Conservation (phyloP, 805 yeast species). For the Ogataea haglerorum region DNA sequence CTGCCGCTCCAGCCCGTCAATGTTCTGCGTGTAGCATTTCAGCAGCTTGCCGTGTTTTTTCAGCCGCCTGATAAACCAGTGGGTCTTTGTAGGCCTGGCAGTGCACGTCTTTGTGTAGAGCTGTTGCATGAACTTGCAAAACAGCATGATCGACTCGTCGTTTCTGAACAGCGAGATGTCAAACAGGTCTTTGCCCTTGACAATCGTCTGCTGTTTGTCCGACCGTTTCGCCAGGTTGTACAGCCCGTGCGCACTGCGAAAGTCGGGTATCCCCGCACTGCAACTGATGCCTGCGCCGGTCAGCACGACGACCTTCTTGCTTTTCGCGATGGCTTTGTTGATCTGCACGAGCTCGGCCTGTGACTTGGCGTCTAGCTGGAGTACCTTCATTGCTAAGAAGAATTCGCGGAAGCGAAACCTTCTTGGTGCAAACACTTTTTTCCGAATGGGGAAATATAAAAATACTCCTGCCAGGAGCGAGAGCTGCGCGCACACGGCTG, state of each 20-base stretch:
- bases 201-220: constrained; percentile 46
- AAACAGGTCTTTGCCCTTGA: constrained; percentile 86
- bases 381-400: constrained; percentile 21
- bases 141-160: constrained; percentile 61
- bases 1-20: constrained; percentile 78
- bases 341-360: constrained; percentile 31
- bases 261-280: constrained; percentile 96
- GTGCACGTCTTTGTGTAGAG: constrained; percentile 58
- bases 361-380: constrained; percentile 16
- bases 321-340: constrained; percentile 40
- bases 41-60: constrained; percentile 63
- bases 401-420: constrained; percentile 5
- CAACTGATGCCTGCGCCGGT: constrained; percentile 98
- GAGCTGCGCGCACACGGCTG: too few relatives aligned
- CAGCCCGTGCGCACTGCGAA: constrained; percentile 79
- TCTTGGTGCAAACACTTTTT: constrained; percentile 3
- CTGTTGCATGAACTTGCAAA: constrained; percentile 86
- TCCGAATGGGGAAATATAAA: constrained; percentile 16
- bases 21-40: constrained; percentile 92
- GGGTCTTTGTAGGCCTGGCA: constrained; percentile 84
- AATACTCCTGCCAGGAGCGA: constrained; percentile 8
- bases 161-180: constrained; percentile 80
- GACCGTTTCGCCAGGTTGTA: constrained; percentile 63
- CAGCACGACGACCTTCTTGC: constrained; percentile 58
- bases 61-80: constrained; percentile 61